Base-by-base conservation (phyloP, 768 basidiomycete genomes). In the Holtermannia corniformis region DNA sequence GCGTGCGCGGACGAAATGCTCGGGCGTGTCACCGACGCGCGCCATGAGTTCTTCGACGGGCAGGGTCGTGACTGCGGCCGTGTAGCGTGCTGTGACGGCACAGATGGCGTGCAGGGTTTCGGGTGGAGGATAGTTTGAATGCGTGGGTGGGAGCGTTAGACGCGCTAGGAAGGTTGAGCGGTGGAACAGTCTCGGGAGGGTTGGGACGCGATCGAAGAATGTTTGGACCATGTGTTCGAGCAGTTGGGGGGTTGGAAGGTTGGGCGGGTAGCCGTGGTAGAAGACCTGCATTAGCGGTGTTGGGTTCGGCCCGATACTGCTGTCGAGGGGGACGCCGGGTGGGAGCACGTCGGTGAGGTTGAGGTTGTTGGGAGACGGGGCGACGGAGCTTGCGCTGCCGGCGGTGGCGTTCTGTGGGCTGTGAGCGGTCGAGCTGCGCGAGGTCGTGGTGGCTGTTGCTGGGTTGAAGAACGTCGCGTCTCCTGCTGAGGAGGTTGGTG, bases 31-130 rank as follows among this genome's bases (percentile, higher is more conserved):
- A 55, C 54, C 37, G 23, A 45, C 47, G 40, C 46, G 43, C 37
- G 42, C 47, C 14, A 64, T 51, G 10, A 22, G 22, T 22, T 64
- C 62, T 2, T 26, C 46, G 4, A 57, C 53, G 0, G 60, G 37
- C 7, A 43, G 21, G 16, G 43, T 41, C 40, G 52, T 58, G 41
- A 72, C 67, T 2, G 59, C 82, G 5, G 82, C 80, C 0, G 84
- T 85, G 58, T 86, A 89, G 22, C 86, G 74, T 54, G 85, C 83
- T 19, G 84, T 82, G 26, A 84, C 77, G 2, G 86, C 86, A 71
- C 87, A 89, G 42, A 92, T 83, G 13, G 86, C 86, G 65, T 91
- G 87, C 0, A 92, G 77, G 44, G 89, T 72, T 7, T 82, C 78
- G 10, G 78, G 69, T 27, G 79, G 77, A 4, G 89, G 89, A 62